Evolutionary conservation across 208 protist species (phyloP).

Genomic region (Acanthamoeba royreba): DNA sequence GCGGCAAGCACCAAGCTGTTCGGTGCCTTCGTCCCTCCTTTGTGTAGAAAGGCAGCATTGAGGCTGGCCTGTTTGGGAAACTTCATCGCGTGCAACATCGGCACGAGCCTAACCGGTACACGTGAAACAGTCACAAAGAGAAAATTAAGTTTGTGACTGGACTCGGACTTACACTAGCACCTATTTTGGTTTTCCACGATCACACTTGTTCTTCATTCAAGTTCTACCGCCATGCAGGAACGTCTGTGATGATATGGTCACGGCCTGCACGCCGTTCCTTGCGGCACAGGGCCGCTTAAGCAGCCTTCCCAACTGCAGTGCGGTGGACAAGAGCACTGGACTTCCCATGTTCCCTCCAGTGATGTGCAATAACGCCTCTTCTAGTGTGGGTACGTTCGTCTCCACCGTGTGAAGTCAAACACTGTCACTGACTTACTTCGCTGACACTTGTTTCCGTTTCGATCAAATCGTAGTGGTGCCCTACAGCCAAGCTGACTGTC

Average conservation of each 20-base stretch:
- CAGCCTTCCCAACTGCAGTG: too few species aligned
- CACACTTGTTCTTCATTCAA: not conserved
- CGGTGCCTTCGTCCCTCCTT: not conserved
- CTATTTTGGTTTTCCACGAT: not conserved
- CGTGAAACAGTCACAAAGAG: too few species aligned
- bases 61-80: not conserved
- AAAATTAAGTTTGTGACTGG: too few species aligned
- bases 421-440: too few species aligned
- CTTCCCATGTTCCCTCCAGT: too few species aligned
- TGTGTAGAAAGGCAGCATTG: not conserved
- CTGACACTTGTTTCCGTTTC: too few species aligned
- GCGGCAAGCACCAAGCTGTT: not conserved
- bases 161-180: too few species aligned
- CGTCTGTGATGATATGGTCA: not conserved
- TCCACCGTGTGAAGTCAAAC: too few species aligned
- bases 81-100: not conserved
- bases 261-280: not conserved
- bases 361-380: too few species aligned
- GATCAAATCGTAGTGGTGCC: not conserved
- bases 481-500: slow-evolving; percentile 42
- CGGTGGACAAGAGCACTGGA: too few species aligned
- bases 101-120: not conserved
- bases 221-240: not conserved
- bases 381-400: too few species aligned
- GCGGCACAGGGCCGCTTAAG: too few species aligned